Evolutionary conservation across 2,329 filamentous ascomycete genomes (phyloP).

Genomic region (Aphanoascus verrucosus): DNA sequence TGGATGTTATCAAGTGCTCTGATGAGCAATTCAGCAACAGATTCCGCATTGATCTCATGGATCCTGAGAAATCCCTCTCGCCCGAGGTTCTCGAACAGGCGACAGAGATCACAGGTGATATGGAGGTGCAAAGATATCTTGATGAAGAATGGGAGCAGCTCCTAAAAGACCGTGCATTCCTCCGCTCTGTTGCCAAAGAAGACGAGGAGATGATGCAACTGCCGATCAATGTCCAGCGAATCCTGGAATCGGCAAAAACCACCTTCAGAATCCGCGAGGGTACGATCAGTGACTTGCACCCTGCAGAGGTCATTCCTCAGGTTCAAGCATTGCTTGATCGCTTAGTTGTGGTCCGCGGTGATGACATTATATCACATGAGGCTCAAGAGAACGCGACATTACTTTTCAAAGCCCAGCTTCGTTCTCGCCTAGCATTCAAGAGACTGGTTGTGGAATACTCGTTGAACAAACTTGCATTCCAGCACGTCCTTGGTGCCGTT

Average conservation of each 20-base stretch:
- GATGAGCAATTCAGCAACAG: slow-evolving; percentile 65
- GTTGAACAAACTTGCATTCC: slow-evolving; percentile 81
- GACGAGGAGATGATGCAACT: slow-evolving; percentile 81
- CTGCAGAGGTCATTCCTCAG: slow-evolving; percentile 71
- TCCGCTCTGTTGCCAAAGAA: slow-evolving; percentile 63
- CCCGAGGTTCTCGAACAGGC: slow-evolving; percentile 72
- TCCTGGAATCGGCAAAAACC: slow-evolving; percentile 81
- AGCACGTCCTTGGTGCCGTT: slow-evolving; percentile 82
- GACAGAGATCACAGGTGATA: slow-evolving; percentile 73
- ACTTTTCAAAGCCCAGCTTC: slow-evolving; percentile 82
- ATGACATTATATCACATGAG: slow-evolving; percentile 70
- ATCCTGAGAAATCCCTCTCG: slow-evolving; percentile 50
- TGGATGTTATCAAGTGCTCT: slow-evolving; percentile 76
- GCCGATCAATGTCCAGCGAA: slow-evolving; percentile 80
- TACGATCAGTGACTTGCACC: slow-evolving; percentile 78
- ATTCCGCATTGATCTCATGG: slow-evolving; percentile 82
- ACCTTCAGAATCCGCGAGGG: slow-evolving; percentile 83
- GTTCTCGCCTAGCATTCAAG: slow-evolving; percentile 85
- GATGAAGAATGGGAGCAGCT: slow-evolving; percentile 82
- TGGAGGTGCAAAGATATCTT: slow-evolving; percentile 73
- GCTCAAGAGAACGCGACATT: slow-evolving; percentile 81
- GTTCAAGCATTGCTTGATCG: slow-evolving; percentile 64
- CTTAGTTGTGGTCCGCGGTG: slow-evolving; percentile 75
- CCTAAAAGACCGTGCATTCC: slow-evolving; percentile 58
- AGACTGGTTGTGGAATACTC: slow-evolving; percentile 76